Evolutionary conservation across 768 basidiomycete genomes (phyloP).

Genomic region (Mrakia frigida): DNA sequence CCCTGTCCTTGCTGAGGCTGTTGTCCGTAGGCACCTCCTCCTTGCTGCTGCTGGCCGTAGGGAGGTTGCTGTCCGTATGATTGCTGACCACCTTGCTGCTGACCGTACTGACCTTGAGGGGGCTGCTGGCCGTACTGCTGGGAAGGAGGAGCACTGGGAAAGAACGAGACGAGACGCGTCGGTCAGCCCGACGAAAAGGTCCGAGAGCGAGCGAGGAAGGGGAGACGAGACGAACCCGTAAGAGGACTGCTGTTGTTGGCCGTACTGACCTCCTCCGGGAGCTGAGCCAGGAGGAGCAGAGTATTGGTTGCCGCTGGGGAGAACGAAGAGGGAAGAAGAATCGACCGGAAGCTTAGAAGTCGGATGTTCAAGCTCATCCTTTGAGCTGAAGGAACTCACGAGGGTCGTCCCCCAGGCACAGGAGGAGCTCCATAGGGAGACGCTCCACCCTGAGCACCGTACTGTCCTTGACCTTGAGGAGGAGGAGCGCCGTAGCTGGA

Average conservation of each 20-base stretch:
- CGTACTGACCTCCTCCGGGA: conserved; percentile 1
- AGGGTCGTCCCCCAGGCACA: conserved; percentile 1
- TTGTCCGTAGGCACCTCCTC: background rate
- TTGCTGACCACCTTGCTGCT: conserved; percentile 7
- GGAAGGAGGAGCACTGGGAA: conserved; percentile 6
- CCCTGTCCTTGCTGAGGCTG: background rate
- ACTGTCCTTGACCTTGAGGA: background rate
- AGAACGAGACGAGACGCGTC: background rate
- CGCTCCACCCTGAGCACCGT: background rate
- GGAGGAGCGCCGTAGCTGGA: background rate
- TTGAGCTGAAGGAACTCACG: background rate
- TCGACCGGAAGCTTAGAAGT: background rate
- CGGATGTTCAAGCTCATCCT: too few species aligned
- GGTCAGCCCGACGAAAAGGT: background rate
- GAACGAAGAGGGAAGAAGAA: background rate
- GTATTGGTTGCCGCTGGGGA: background rate
- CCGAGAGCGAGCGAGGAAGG: too few species aligned
- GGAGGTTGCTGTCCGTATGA: conserved; percentile 7
- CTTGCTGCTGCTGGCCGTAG: conserved; percentile 3
- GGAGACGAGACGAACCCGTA: too few species aligned
- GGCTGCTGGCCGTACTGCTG: conserved; percentile 11
- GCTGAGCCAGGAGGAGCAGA: conserved; percentile 1
- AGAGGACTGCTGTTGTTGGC: too few species aligned
- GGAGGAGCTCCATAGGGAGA: conserved; percentile 1
- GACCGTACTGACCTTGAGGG: conserved; percentile 5